Evolutionary conservation across 768 basidiomycete genomes (phyloP), one percentile per base, ranked within the genome.

Genomic region (Termitomyces sp.): DNA sequence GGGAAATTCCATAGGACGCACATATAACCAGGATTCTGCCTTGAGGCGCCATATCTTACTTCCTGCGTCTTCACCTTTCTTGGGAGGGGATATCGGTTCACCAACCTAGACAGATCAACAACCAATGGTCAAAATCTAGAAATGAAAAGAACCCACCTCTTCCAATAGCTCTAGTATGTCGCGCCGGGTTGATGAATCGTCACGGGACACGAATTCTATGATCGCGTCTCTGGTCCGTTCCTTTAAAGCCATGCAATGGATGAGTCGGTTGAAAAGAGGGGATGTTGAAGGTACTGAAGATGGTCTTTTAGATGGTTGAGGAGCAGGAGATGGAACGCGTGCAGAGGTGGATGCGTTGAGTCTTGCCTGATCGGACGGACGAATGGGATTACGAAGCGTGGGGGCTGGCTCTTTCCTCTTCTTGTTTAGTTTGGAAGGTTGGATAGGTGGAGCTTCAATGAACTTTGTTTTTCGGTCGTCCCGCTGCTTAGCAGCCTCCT

Each of bases 1-100:
- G 0, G 76, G 70, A 76, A 80, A 87, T 57, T 83, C 85, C 54
- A 76, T 83, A 0, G 89, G 89, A 6, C 86, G 82, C 23, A 89
- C 84, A 62, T 90, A 84, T 32, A 73, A 73, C 88, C 88, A 91
- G 3, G 80, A 70, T 18, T 68, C 63, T 22, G 75, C 69, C 58
- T 82, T 86, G 56, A 89, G 79, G 31, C 70, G 63, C 76, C 85
- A 90, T 0, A 59, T 61, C 53, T 73, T 71, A 7, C 60, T 48
- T 2, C 74, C 66, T 7, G 74, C 69, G 20, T 72, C 71, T 53
- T 70, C 66, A 2, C 69, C 69, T 29, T 66, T 76, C 59, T 65
- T 75, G 29, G 67, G 56, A 0, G 69, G 60, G 20, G 65, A 54
- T 12, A 63, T 60, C 33, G 70, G 73, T 54, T 85, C 84, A 4